These are phyloP conservation scores for Backusella tarrabulga DNA, from an alignment of 192 early-diverging fungal genomes.

Conservation along the genomic window DNA sequence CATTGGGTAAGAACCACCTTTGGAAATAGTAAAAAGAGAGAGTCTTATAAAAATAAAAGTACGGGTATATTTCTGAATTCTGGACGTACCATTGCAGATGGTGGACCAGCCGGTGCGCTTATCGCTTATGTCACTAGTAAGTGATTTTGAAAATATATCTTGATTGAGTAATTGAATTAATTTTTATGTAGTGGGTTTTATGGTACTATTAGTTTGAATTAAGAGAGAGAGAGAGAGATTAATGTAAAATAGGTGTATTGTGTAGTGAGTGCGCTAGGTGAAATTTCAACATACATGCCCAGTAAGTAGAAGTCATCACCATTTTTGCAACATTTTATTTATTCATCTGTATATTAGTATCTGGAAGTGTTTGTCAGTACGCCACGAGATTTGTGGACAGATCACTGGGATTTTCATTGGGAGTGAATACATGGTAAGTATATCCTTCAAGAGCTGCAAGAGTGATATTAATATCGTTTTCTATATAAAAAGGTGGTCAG, in stretches of 20 bases:
- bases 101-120: conserved; percentile 72
- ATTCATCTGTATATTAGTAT: conserved; percentile 18
- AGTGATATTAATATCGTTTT: conserved; percentile 20
- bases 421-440: conserved; percentile 62
- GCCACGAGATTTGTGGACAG: conserved; percentile 79
- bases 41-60: conserved; percentile 16
- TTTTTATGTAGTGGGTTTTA: background rate
- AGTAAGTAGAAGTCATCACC: background rate
- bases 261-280: conserved; percentile 77
- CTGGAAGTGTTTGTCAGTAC: conserved; percentile 75
- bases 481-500: background rate
- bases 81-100: conserved; percentile 55
- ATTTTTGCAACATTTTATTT: background rate
- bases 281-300: conserved; percentile 81
- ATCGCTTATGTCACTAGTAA: conserved; percentile 50
- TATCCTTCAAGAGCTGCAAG: background rate
- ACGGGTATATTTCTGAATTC: conserved; percentile 75
- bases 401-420: conserved; percentile 63
- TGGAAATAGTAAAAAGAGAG: background rate
- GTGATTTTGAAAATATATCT: background rate
- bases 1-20: conserved; percentile 13
- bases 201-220: background rate
- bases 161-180: background rate
- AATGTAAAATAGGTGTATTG: conserved; percentile 50
- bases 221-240: background rate